Evolutionary conservation across 169 alveolate genomes (phyloP).

Genomic region (Eimeria brunetti): DNA sequence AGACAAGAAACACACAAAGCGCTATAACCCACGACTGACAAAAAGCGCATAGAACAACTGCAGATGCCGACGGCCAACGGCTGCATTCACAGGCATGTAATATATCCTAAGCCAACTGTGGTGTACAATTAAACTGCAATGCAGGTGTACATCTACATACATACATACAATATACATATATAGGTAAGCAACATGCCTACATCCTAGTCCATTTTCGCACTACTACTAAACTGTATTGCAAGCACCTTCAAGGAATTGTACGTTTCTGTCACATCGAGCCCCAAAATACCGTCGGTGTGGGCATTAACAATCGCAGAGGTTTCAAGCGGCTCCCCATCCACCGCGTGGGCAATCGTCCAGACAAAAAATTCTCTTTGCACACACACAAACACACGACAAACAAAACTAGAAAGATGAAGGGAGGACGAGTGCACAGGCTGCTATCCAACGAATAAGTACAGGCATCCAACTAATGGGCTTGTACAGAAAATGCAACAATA

Average conservation of each 20-base stretch:
- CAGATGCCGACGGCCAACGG: background rate
- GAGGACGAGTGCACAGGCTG: background rate
- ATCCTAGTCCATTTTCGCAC: background rate
- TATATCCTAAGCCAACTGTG: too few relatives aligned
- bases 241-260: background rate
- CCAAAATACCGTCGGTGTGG: constrained; percentile 77
- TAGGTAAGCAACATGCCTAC: background rate
- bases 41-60: background rate
- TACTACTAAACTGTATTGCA: background rate
- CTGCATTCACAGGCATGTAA: background rate
- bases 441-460: background rate
- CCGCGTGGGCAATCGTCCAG: constrained; percentile 55
- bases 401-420: background rate
- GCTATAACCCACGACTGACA: background rate
- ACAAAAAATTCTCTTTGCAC: constrained; percentile 63
- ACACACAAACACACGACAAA: background rate
- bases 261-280: constrained; percentile 65
- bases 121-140: too few relatives aligned
- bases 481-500: background rate
- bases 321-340: constrained; percentile 58
- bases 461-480: background rate
- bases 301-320: constrained; percentile 72
- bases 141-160: too few relatives aligned
- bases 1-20: background rate
- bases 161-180: too few relatives aligned